phyloP scores from a whole-genome alignment of 768 basidiomycete species.

The Auriculariales sp. region DNA sequence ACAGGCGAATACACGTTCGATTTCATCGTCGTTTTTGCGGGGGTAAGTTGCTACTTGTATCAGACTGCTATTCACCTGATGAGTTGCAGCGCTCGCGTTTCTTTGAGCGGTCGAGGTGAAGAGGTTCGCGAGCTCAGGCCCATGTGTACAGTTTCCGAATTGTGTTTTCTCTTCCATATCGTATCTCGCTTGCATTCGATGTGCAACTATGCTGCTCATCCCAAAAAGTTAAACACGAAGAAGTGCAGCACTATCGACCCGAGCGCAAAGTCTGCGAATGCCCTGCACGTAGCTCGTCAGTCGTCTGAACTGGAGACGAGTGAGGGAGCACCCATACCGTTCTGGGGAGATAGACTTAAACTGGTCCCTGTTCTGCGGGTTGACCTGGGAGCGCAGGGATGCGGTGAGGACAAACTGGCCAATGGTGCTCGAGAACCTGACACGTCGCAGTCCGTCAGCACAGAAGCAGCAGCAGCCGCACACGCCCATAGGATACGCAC shows the following conservation, averaged over 20 bases:
- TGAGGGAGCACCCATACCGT: constrained; percentile 36
- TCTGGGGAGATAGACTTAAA: constrained; percentile 92
- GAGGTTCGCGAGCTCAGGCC: background rate
- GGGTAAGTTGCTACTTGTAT: constrained; percentile 33
- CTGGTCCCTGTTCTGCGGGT: constrained; percentile 63
- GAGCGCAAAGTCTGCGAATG: constrained; percentile 90
- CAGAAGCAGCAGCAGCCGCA: background rate
- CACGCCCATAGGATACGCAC: constrained; percentile 32
- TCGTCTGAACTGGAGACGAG: background rate
- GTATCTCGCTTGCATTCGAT: background rate
- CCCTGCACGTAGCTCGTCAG: constrained; percentile 33
- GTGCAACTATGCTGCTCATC: constrained; percentile 25
- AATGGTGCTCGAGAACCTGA: constrained; percentile 80
- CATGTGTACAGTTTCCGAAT: background rate
- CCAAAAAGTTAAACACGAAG: constrained; percentile 97
- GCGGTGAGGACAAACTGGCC: constrained; percentile 96
- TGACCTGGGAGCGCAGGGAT: constrained; percentile 82
- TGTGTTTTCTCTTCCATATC: constrained; percentile 7
- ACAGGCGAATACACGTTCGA: constrained; percentile 77
- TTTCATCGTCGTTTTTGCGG: constrained; percentile 71
- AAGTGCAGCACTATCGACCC: constrained; percentile 95
- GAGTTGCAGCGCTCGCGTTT: constrained; percentile 59
- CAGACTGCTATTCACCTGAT: background rate
- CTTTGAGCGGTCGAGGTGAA: constrained; percentile 44
- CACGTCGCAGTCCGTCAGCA: background rate